Base-by-base conservation (phyloP, 306 rosid genomes). In the Quercus suber region DNA sequence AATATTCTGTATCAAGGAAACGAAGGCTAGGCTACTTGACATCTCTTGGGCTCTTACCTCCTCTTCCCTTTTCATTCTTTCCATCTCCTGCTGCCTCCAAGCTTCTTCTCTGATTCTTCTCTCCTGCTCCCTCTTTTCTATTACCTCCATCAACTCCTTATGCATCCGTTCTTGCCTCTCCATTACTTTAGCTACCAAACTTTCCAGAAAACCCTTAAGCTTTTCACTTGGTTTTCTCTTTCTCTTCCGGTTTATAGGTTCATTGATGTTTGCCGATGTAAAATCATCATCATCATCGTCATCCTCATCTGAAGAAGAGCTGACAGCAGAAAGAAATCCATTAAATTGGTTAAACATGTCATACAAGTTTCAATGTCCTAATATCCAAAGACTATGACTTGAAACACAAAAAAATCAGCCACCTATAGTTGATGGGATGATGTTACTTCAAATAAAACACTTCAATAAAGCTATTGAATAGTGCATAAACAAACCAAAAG, bases 151-250 rank as follows among this genome's bases (percentile, higher is more conserved):
- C 74, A 95, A 73, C 79, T 90, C 89, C 51, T 57, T 84, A 64
- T 91, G 94, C 97, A 92, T 91, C 81, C 82, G 77, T 87, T 95
- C 97, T 73, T 95, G 98, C 80, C 84, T 90, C 78, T 92, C 96
- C 90, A 91, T 82, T 78, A 91, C 91, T 76, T 85, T 89, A 67
- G 9, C 83, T 4, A 88, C 91, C 90, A 92, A 79, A 67, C 75
- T 80, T 77, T 87, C 83, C 57, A 88, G 80, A 73, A 88, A 92
- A 88, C 9, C 75, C 89, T 85, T 89, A 3, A 91, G 76, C 76
- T 78, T 86, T 80, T 75, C 81, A 57, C 6, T 82, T 0, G 78
- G 51, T 64, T 51, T 86, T 74, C 77, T 87, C 85, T 87, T 88
- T 63, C 88, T 88, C 89, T 91, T 95, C 35, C 81, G 81, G 1